Conservation (phyloP, 225 moss, liverwort and hornwort species). For the Climacium dendroides region DNA sequence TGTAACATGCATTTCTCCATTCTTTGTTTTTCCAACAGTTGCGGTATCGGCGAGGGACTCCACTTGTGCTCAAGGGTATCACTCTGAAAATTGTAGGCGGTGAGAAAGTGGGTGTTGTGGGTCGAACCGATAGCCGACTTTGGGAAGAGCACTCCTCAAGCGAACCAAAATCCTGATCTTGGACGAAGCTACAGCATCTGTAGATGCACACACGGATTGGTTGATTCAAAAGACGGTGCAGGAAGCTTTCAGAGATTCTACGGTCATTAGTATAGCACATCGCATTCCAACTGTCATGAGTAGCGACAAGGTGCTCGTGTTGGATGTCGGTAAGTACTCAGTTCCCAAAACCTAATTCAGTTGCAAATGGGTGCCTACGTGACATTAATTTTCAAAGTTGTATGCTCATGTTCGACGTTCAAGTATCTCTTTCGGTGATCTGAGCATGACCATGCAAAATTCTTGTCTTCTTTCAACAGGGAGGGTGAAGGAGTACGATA, state of each 20-base stretch:
- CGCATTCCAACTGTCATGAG: constrained; percentile 43
- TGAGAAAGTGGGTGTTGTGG: too few species aligned
- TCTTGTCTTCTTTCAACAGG: constrained; percentile 1
- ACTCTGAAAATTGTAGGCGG: too few species aligned
- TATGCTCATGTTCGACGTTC: too few species aligned
- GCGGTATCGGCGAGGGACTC: too few species aligned
- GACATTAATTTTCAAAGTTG: too few species aligned
- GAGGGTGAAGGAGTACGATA: constrained; percentile 30
- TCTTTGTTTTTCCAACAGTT: too few species aligned
- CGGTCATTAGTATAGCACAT: constrained; percentile 29
- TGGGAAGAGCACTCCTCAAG: constrained; percentile 36
- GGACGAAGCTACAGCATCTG: constrained; percentile 45
- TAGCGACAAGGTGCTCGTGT: constrained; percentile 33
- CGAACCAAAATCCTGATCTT: constrained; percentile 27
- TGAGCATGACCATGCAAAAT: neutral
- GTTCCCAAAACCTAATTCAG: too few species aligned
- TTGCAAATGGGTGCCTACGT: too few species aligned
- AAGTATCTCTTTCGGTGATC: too few species aligned
- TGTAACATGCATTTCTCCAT: too few species aligned
- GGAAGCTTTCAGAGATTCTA: constrained; percentile 19
- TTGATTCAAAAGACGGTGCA: constrained; percentile 28
- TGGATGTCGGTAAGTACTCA: too few species aligned
- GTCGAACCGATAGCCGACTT: constrained; percentile 49
- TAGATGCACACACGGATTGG: constrained; percentile 30
- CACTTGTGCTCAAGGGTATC: too few species aligned